phyloP scores from a whole-genome alignment of 306 rosid species.

The Cucurbita maxima region DNA sequence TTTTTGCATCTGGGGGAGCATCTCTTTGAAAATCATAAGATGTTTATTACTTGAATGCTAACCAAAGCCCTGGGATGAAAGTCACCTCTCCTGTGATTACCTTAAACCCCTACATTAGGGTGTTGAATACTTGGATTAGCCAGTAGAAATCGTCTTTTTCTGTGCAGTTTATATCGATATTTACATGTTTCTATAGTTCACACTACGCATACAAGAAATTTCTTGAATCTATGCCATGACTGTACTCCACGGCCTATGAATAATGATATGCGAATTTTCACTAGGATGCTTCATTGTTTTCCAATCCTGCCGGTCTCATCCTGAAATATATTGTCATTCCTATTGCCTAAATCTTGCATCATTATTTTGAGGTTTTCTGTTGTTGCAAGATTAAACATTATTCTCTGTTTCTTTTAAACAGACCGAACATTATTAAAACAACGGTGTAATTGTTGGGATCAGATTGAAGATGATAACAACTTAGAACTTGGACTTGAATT shows the following conservation, averaged over 20 bases:
- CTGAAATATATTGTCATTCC: background rate
- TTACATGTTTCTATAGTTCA: background rate
- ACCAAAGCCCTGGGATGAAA: too few relatives aligned
- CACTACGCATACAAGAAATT: background rate
- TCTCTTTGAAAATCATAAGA: background rate
- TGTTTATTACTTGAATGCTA: background rate
- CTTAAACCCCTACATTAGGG: too few relatives aligned
- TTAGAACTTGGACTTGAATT: background rate
- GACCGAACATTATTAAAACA: background rate
- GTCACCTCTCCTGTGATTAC: too few relatives aligned
- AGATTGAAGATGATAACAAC: background rate
- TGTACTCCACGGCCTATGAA: background rate
- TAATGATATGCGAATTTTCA: background rate
- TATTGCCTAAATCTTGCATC: background rate
- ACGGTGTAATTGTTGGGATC: background rate
- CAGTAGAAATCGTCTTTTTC: background rate
- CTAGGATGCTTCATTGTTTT: background rate
- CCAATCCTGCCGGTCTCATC: background rate
- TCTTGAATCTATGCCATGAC: background rate
- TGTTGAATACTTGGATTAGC: background rate
- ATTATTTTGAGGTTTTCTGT: background rate
- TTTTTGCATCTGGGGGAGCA: background rate
- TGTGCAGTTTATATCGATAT: background rate
- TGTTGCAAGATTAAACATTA: background rate
- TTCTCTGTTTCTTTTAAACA: background rate